phyloP scores from a whole-genome alignment of 768 basidiomycete species.

The Lactarius deliciosus region DNA sequence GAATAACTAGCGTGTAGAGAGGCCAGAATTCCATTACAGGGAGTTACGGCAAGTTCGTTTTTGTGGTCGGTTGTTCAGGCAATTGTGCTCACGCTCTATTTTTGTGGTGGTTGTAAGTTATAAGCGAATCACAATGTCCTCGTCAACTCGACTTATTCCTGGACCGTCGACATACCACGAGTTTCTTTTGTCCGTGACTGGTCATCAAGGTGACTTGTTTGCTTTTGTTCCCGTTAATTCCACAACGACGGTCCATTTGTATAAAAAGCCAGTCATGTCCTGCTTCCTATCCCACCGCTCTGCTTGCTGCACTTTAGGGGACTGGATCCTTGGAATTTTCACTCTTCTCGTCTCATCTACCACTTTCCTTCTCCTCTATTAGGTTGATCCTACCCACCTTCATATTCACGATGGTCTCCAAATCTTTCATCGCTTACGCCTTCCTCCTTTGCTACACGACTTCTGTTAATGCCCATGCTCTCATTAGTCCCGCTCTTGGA shows the following conservation, averaged over 20 bases:
- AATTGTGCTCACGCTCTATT: neutral
- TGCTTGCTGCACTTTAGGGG: neutral
- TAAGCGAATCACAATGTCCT: no score
- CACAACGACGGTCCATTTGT: neutral
- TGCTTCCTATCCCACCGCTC: neutral
- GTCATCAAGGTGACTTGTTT: neutral
- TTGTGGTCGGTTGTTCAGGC: neutral
- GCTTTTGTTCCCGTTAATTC: neutral
- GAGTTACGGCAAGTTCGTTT: neutral
- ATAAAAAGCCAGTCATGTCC: conserved; percentile 12
- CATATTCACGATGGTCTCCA: conserved; percentile 32
- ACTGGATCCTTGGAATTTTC: conserved; percentile 14
- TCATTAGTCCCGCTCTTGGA: conserved; percentile 44
- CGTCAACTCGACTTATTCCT: no score
- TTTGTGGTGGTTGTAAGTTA: no score
- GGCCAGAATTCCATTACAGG: neutral
- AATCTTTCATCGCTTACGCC: conserved; percentile 34
- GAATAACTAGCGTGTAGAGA: neutral
- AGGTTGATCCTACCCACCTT: conserved; percentile 7
- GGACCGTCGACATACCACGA: neutral
- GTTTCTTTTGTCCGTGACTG: neutral
- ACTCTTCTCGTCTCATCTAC: neutral
- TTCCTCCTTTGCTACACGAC: conserved; percentile 39
- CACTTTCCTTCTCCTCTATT: neutral
- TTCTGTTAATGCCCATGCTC: conserved; percentile 44